Base-by-base conservation (phyloP, 306 rosid genomes). In the Cicer bijugum region DNA sequence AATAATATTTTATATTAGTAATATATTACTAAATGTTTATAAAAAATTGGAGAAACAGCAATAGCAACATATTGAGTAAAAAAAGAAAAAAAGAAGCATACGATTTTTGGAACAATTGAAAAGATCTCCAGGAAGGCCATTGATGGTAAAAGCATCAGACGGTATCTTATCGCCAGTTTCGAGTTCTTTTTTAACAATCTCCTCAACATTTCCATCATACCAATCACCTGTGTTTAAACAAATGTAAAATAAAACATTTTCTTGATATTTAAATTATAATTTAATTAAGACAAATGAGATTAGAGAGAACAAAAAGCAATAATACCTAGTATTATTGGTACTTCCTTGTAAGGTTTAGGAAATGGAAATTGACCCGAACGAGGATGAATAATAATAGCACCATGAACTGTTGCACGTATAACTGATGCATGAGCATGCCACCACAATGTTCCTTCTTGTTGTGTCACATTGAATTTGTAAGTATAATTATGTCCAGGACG, bases 361-460 rank as follows among this genome's bases (percentile, higher is more conserved):
- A 84, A 87, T 1, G 89, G 71, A 65, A 71, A 76, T 2, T 0
- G 43, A 17, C 71, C 71, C 0, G 38, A 35, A 67, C 58, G 70
- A 0, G 91, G 90, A 12, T 9, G 77, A 69, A 89, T 80, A 40
- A 89, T 56, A 40, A 89, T 78, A 1, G 88, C 90, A 6, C 91
- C 91, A 7, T 87, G 67, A 15, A 89, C 85, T 0, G 91, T 89
- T 20, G 91, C 87, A 0, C 95, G 95, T 23, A 85, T 48, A 82
- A 78, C 47, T 0, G 85, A 75, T 0, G 75, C 39, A 45, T 89
- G 96, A 1, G 96, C 88, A 60, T 89, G 96, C 96, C 96, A 87
- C 90, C 96, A 89, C 2, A 87, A 67, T 4, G 92, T 87, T n/a
- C 96, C 96, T 47, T 89, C 96, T 71, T 89, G 89, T 35, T 73